Evolutionary conservation across 495 filamentous ascomycete genomes (phyloP).

Genomic region (Aspergillus incahuasiensis): DNA sequence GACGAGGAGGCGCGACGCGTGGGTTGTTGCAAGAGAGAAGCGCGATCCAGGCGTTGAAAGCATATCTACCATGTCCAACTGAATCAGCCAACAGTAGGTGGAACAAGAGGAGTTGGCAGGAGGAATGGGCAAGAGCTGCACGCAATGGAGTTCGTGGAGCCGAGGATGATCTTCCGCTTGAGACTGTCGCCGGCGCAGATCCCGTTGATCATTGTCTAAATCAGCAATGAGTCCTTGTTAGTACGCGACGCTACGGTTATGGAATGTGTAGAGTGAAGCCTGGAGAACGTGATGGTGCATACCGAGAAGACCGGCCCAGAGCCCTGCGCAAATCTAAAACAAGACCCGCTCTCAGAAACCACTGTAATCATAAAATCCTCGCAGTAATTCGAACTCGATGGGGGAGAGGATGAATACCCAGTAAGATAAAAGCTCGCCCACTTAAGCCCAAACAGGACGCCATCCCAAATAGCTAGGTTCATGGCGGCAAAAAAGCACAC

Average conservation of each 20-base stretch:
- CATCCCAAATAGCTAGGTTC: background rate
- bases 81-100: background rate
- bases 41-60: background rate
- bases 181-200: background rate
- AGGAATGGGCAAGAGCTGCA: background rate
- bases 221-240: background rate
- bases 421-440: constrained; percentile 1
- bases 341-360: background rate
- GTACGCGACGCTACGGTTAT: background rate
- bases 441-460: background rate
- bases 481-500: constrained; percentile 2
- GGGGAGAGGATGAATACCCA: too few species aligned
- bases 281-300: too few species aligned
- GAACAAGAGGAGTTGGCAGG: background rate
- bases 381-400: too few species aligned
- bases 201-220: background rate
- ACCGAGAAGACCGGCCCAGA: background rate
- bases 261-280: background rate
- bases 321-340: background rate
- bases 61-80: background rate
- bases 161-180: background rate
- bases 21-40: background rate
- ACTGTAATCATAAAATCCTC: background rate
- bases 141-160: background rate
- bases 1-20: background rate